Percentiles rank a stretch among this genome's conserved stretches.
Conservation (phyloP, 345 rosid genomes). For the Lepidium sativum region DNA sequence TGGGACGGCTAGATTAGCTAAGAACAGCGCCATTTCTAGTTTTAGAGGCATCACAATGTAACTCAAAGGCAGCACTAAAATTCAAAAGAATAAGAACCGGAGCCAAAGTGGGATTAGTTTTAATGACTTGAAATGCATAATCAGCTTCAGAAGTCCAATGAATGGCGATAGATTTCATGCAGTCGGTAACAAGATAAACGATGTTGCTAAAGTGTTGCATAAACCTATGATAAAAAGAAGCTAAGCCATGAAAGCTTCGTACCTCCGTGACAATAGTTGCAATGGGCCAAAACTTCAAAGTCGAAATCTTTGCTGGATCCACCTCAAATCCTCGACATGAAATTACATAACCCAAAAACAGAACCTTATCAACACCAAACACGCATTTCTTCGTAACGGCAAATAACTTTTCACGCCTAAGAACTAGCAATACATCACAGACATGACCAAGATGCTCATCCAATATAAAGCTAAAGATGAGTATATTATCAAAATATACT, state of each 20-base stretch:
- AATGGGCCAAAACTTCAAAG: too few species aligned
- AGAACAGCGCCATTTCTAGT: too few species aligned
- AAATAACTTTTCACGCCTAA: not conserved
- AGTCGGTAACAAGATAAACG: not conserved
- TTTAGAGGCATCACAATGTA: too few species aligned
- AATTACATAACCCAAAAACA: not conserved
- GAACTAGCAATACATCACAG: not conserved
- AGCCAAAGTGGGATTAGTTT: not conserved
- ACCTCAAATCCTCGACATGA: too few species aligned
- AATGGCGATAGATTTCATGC: not conserved
- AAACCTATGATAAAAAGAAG: not conserved
- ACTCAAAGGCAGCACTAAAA: too few species aligned
- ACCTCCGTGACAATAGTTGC: too few species aligned
- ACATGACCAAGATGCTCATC: not conserved
- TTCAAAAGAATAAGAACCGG: too few species aligned
- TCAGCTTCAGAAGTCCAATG: not conserved
- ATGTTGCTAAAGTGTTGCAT: not conserved
- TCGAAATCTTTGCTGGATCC: too few species aligned
- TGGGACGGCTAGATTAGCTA: not conserved
- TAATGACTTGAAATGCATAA: rapidly evolving
- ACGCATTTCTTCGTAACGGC: not conserved
- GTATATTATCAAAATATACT: not conserved
- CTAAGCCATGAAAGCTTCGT: not conserved
- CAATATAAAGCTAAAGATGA: not conserved
- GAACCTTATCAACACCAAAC: not conserved